Evolutionary conservation across 2,329 filamentous ascomycete genomes (phyloP).

Genomic region (Aschersonia sp.): DNA sequence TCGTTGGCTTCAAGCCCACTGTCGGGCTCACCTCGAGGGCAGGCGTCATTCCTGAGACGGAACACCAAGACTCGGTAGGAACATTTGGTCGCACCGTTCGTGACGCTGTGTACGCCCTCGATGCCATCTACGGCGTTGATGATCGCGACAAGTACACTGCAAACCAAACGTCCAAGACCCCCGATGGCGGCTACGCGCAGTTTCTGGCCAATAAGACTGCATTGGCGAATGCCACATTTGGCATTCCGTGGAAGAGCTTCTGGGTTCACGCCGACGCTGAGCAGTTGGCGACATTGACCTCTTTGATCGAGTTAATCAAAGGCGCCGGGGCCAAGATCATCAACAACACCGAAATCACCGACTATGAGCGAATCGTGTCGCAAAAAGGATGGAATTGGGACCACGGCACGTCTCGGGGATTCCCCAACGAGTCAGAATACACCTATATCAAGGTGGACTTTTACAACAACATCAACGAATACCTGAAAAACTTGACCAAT

Average conservation of each 20-base stretch:
- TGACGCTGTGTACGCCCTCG: conserved; percentile 53
- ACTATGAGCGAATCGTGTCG: conserved; percentile 46
- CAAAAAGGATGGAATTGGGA: conserved; percentile 65
- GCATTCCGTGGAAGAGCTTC: conserved; percentile 58
- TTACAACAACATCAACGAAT: conserved; percentile 45
- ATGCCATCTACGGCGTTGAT: conserved; percentile 55
- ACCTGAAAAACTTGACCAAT: conserved; percentile 48
- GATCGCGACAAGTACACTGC: conserved; percentile 50
- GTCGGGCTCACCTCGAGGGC: conserved; percentile 55
- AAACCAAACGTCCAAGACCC: conserved; percentile 39
- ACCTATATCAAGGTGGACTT: conserved; percentile 60
- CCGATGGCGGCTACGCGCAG: conserved; percentile 38
- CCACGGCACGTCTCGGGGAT: conserved; percentile 45
- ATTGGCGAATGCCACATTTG: conserved; percentile 50
- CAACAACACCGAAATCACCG: conserved; percentile 54
- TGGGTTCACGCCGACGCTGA: conserved; percentile 46
- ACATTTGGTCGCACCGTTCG: conserved; percentile 51
- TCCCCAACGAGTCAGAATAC: conserved; percentile 60
- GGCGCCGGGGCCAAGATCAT: conserved; percentile 51
- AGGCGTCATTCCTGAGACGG: conserved; percentile 50
- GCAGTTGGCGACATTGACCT: conserved; percentile 37
- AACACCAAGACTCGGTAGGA: conserved; percentile 57
- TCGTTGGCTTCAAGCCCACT: conserved; percentile 66
- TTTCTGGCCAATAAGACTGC: conserved; percentile 38
- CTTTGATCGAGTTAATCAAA: conserved; percentile 34